Evolutionary conservation across 805 yeast genomes (phyloP), one percentile per base, ranked within the genome.

Genomic region (Candida peoriensis): DNA sequence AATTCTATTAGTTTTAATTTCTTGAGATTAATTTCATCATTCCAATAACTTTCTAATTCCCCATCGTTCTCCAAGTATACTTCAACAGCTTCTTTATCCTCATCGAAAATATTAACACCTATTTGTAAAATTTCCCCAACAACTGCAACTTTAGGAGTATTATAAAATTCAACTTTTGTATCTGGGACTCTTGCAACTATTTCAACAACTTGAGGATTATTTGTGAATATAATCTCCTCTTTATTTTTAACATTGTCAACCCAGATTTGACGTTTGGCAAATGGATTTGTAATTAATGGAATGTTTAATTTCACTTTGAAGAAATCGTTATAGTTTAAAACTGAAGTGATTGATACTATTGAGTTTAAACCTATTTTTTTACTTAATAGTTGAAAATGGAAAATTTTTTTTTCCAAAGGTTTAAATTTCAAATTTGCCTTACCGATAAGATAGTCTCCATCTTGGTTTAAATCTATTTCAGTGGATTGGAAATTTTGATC

Each of bases 131-230:
- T 40, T 36, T 66, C 66, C 9, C 67, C 66, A 20, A 49, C 45
- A 28, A 54, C 52, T 1, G 57, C 62, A 28, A 23, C 20, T 5
- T 39, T 37, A 6, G 58, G 54, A 0, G 52, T 33, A 15, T 52
- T 42, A 2, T 42, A 44, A 6, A 64, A 34, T 0, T 30, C 29
- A 5, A 61, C 47, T 14, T 44, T 50, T 0, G 61, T 51, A 4
- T 57, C 47, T 6, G 74, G 74, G 3, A 58, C 46, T 32, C 65
- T 58, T 12, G 74, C 72, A 7, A 64, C 45, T 4, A 65, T 53
- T 24, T 59, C 59, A 20, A 42, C 38, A 6, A 35, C 24, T 8
- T 30, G 30, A 5, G 61, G 59, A n/a, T 42, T 38, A 2, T 14
- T 15, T 4, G 46, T 34, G 9, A 40, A 39, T 9, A 56, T 25